Evolutionary conservation across 2,329 filamentous ascomycete species (phyloP).

Genomic region (Xylariaceae sp.): DNA sequence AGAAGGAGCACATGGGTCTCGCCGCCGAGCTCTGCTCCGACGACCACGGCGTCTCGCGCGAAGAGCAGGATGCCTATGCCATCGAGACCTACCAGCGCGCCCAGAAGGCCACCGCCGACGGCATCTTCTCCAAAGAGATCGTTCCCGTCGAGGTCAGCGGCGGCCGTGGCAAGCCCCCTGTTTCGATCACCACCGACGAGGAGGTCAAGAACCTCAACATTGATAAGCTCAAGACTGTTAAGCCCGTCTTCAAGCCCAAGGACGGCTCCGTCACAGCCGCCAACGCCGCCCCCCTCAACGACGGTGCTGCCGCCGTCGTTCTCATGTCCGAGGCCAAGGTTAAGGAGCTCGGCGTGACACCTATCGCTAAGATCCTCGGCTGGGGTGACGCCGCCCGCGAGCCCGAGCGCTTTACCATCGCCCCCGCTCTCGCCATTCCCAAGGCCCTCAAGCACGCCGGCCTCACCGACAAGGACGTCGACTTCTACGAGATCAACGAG

Average conservation of each 20-base stretch:
- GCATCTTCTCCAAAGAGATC: slow-evolving; percentile 82
- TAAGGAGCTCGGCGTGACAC: slow-evolving; percentile 85
- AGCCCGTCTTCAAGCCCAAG: slow-evolving; percentile 74
- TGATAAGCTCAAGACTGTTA: slow-evolving; percentile 79
- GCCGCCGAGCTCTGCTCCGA: slow-evolving; percentile 86
- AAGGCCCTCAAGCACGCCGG: slow-evolving; percentile 96
- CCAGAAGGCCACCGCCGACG: slow-evolving; percentile 81
- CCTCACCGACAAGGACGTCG: slow-evolving; percentile 70
- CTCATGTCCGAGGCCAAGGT: slow-evolving; percentile 92
- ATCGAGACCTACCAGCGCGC: slow-evolving; percentile 71
- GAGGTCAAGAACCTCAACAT: slow-evolving; percentile 92
- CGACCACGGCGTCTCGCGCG: slow-evolving; percentile 76
- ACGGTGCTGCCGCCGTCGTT: slow-evolving; percentile 87
- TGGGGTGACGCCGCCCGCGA: slow-evolving; percentile 93
- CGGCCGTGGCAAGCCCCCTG: slow-evolving; percentile 81
- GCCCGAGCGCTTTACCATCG: slow-evolving; percentile 92
- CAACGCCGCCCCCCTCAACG: slow-evolving; percentile 94
- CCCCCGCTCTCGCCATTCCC: slow-evolving; percentile 88
- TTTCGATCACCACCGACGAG: slow-evolving; percentile 80
- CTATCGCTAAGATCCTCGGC: slow-evolving; percentile 92
- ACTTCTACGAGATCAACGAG: slow-evolving; percentile 99
- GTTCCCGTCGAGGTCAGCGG: slow-evolving; percentile 82
- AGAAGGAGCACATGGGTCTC: slow-evolving; percentile 95
- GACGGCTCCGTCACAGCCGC: slow-evolving; percentile 89
- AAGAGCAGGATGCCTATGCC: slow-evolving; percentile 91